Percentiles rank a stretch among this genome's conserved stretches.
phyloP scores from a whole-genome alignment of 306 rosid species.

The Gynostemma pentaphyllum region DNA sequence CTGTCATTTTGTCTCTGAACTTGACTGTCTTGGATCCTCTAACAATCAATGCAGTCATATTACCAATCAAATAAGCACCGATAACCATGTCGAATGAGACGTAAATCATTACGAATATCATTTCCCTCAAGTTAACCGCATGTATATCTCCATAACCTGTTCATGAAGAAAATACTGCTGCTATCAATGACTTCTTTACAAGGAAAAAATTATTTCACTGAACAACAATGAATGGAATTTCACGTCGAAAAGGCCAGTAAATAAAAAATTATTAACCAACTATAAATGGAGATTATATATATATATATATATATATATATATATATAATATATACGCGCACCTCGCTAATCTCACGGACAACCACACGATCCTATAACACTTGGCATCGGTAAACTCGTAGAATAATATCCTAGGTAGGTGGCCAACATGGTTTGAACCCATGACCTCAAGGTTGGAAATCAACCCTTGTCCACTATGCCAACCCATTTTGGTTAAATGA shows the following conservation, averaged over 20 bases:
- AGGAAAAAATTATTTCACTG: neutral
- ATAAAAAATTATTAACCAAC: no score
- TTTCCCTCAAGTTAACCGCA: slow-evolving; percentile 91
- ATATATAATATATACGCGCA: no score
- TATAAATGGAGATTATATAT: neutral
- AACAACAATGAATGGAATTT: neutral
- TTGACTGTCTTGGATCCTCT: slow-evolving; percentile 95
- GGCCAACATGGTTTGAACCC: no score
- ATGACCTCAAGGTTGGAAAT: no score
- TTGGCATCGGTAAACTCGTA: no score
- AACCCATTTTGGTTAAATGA: neutral
- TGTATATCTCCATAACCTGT: slow-evolving; percentile 98
- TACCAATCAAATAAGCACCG: slow-evolving; percentile 96
- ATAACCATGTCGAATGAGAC: slow-evolving; percentile 93
- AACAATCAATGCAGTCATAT: slow-evolving; percentile 98
- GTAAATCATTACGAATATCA: slow-evolving; percentile 88
- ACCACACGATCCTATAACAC: no score
- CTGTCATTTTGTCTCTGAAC: slow-evolving; percentile 89
- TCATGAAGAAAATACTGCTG: neutral
- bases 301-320: no score
- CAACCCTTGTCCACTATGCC: no score
- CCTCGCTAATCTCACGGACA: no score
- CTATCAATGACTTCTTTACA: neutral
- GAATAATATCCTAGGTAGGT: no score
- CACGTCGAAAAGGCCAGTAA: neutral